Conservation (phyloP, 176 grass and related monocot species). For the Triticum urartu region DNA sequence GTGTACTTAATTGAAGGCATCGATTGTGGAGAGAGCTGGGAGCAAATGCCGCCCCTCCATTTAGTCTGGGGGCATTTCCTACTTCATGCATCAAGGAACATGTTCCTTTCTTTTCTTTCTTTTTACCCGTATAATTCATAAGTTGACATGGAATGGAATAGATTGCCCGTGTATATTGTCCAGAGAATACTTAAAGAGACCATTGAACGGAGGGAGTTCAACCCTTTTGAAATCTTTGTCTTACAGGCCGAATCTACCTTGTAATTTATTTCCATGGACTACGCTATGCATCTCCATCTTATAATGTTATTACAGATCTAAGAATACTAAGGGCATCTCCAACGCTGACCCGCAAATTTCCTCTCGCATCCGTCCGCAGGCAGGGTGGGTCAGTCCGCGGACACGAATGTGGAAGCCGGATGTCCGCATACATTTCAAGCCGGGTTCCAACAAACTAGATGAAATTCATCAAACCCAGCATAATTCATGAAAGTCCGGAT, state of each 20-base stretch:
- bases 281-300: neutral
- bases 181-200: neutral
- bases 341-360: no score
- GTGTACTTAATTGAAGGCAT: neutral
- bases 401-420: no score
- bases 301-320: neutral
- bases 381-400: no score
- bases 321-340: neutral
- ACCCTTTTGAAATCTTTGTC: neutral
- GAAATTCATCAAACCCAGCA: no score
- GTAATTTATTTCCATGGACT: neutral
- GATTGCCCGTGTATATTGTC: neutral
- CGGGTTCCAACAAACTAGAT: no score
- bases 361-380: no score
- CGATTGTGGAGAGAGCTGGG: neutral
- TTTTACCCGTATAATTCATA: neutral
- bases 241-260: neutral
- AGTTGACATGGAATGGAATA: neutral
- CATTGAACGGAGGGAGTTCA: neutral
- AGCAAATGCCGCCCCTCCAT: neutral
- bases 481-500: no score
- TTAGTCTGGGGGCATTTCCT: neutral
- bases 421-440: no score
- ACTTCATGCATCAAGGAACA: neutral
- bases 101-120: neutral